These are phyloP conservation scores for Leccinum boreale DNA, from an alignment of 768 basidiomycete genomes.

Conservation along the genomic window DNA sequence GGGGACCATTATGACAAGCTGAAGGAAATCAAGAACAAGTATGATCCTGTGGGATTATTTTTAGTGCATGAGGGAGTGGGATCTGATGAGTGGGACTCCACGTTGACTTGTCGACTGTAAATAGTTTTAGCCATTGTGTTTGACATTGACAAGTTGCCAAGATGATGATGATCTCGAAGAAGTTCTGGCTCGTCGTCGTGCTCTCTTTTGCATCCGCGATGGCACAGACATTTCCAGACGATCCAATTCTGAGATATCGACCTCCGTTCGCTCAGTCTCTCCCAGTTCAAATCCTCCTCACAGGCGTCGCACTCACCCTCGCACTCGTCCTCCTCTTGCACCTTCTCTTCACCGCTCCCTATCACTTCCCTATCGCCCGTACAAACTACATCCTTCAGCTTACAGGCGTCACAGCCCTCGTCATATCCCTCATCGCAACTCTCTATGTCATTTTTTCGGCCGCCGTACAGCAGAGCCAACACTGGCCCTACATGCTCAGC, in stretches of 20 bases:
- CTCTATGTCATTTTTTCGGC: constrained; percentile 69
- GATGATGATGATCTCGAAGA: not conserved
- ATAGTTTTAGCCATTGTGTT: constrained; percentile 16
- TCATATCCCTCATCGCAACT: constrained; percentile 75
- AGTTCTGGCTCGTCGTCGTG: not conserved
- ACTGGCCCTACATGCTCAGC: constrained; percentile 95
- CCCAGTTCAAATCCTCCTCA: constrained; percentile 85
- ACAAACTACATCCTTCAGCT: constrained; percentile 91
- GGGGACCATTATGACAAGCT: too few species aligned
- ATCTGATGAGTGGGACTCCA: too few species aligned
- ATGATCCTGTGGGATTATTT: not conserved
- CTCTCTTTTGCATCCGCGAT: constrained; percentile 15
- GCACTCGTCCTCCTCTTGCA: constrained; percentile 85
- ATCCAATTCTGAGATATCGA: constrained; percentile 77
- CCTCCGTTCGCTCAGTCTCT: constrained; percentile 85
- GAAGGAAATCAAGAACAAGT: too few species aligned
- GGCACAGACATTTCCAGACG: constrained; percentile 33
- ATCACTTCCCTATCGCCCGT: constrained; percentile 91
- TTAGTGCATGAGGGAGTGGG: too few species aligned
- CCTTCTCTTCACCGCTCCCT: constrained; percentile 91
- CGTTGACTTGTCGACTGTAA: too few species aligned
- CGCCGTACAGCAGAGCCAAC: constrained; percentile 56
- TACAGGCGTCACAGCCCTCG: constrained; percentile 74
- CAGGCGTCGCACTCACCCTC: constrained; percentile 82
- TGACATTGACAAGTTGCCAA: not conserved